Evolutionary conservation across 1,139 yeast genomes (phyloP), one percentile per base, ranked within the genome.

Genomic region (Hanseniaspora uvarum): DNA sequence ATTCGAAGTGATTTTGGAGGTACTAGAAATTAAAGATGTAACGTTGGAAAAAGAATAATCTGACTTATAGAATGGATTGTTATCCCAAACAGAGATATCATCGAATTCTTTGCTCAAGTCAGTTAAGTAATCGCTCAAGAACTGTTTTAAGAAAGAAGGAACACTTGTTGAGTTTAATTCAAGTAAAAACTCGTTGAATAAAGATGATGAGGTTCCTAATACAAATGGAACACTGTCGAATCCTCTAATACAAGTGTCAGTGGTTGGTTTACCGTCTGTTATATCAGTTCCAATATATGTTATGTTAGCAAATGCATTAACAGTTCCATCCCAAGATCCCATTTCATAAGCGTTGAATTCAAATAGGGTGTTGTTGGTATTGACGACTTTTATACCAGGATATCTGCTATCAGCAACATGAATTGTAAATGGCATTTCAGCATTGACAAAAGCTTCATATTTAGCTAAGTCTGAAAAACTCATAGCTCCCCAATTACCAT

Each of bases 291-390:
- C 96, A 57, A 86, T 66, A 64, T 85, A 87, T 65, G 80, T 77
- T 26, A 81, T 70, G 57, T 82, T 81, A 24, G 82, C 73, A 69
- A 88, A 87, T 24, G 82, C 75, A 57, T 77, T 73, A 49, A 86
- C 68, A 0, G 85, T 74, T 38, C 87, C 84, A 65, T 88, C 96
- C 94, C 94, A 87, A 33, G 94, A 81, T 7, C 96, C 96, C 67
- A 87, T 66, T 69, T 88, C 96, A 61, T 71, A 86, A 1, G 96
- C 89, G 58, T 78, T 84, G 62, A 85, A 72, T 68, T 88, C 96
- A 58, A 85, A 80, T 16, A 83, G 75, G 1, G 95, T 83, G 10
- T 92, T 80, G 65, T 84, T 87, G 16, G 73, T 70, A 61, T 78
- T 74, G 55, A 83, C 70, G 55, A 82, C 72, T 8, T 60, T 56